Evolutionary conservation across 768 basidiomycete genomes (phyloP).

Genomic region (Kwoniella europaea): DNA sequence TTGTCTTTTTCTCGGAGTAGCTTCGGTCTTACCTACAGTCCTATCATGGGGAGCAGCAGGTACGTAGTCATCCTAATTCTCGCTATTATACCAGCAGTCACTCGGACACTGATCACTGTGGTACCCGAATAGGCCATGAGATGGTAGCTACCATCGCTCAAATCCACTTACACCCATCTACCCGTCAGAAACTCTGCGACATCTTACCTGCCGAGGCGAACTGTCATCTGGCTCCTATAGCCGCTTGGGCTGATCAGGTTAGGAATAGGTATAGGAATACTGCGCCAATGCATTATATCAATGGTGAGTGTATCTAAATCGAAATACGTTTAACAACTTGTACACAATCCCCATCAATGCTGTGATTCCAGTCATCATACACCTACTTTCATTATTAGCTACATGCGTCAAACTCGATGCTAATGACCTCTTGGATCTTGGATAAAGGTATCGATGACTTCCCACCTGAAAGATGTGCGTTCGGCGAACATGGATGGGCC

Average conservation of each 20-base stretch:
- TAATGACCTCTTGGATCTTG: too few species aligned
- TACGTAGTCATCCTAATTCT: too few species aligned
- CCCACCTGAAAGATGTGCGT: conserved; percentile 75
- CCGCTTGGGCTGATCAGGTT: conserved; percentile 84
- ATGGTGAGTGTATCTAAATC: conserved; percentile 40
- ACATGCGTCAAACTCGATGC: too few species aligned
- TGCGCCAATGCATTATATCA: conserved; percentile 57
- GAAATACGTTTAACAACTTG: not conserved
- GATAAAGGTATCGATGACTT: conserved; percentile 68
- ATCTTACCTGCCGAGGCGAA: conserved; percentile 67
- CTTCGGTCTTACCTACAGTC: conserved; percentile 31
- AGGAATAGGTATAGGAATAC: conserved; percentile 59
- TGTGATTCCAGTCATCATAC: too few species aligned
- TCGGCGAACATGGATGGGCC: conserved; percentile 75
- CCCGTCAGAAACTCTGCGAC: conserved; percentile 69
- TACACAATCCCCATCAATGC: not conserved
- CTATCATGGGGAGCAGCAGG: conserved; percentile 55
- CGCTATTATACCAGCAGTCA: too few species aligned
- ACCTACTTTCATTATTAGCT: too few species aligned
- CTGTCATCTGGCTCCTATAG: conserved; percentile 81
- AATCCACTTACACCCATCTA: conserved; percentile 78
- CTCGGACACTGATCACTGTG: not conserved
- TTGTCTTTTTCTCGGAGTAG: conserved; percentile 9
- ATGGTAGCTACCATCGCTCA: conserved; percentile 93
- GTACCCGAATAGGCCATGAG: conserved; percentile 71